These are phyloP conservation scores for Candida railenensis DNA, from an alignment of 805 yeast genomes.

Conservation along the genomic window DNA sequence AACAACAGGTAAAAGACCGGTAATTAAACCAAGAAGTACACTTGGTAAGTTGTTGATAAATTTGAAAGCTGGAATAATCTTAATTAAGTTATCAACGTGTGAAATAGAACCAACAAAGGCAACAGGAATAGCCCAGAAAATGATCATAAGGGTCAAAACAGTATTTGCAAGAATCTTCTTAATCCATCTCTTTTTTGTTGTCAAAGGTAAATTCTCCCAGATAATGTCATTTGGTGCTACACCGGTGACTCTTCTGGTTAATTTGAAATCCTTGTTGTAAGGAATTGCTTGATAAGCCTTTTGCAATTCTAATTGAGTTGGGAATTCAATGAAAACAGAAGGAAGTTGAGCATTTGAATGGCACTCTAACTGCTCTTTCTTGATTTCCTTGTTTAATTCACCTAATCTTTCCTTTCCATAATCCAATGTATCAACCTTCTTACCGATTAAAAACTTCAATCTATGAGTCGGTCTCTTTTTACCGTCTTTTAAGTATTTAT, in stretches of 20 bases:
- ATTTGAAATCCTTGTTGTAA: constrained; percentile 47
- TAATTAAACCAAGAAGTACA: constrained; percentile 57
- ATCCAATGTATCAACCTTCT: constrained; percentile 82
- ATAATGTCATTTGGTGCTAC: constrained; percentile 78
- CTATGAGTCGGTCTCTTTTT: constrained; percentile 81
- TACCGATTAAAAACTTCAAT: constrained; percentile 67
- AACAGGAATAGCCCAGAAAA: constrained; percentile 72
- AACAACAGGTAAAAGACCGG: constrained; percentile 68
- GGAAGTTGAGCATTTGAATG: constrained; percentile 53
- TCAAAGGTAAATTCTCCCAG: constrained; percentile 74
- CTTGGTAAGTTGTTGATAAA: constrained; percentile 59
- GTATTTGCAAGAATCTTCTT: constrained; percentile 61
- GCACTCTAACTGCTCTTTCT: constrained; percentile 52
- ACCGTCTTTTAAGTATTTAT: constrained; percentile 62
- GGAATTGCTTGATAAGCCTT: constrained; percentile 83
- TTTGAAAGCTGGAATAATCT: constrained; percentile 47
- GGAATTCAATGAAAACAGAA: constrained; percentile 79
- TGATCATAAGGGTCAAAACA: constrained; percentile 61
- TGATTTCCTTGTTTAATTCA: constrained; percentile 67
- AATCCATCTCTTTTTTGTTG: constrained; percentile 53
- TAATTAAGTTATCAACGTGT: constrained; percentile 60
- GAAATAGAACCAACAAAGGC: constrained; percentile 77
- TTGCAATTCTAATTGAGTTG: constrained; percentile 84
- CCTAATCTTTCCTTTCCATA: constrained; percentile 67
- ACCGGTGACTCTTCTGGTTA: constrained; percentile 54